Base-by-base conservation (phyloP, 257 asterid species). In the Asclepias syriaca region DNA sequence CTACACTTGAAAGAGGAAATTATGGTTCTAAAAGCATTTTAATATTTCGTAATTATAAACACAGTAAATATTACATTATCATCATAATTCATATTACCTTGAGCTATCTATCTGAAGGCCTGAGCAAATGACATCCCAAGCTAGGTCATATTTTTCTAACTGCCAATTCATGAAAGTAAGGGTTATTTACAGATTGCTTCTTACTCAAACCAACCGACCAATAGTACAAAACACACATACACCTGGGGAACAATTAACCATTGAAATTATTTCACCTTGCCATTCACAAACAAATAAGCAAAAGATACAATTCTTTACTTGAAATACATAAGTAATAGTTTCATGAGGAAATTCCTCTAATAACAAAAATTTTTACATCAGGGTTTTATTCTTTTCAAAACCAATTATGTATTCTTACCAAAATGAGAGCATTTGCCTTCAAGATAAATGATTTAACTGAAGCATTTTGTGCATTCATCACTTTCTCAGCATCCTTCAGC, bases 401-500 rank as follows among this genome's bases (percentile, higher is more conserved):
- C 34, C 40, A 39, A 68, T 68, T 49, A 16, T n/a, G 54, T 24
- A 48, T 46, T 32, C 99, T 86, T 77, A 94, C 99, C 97, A 90
- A 82, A 80, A 92, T 78, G 54, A 90, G 96, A 50, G 99, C 89
- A 84, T 92, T 86, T 71, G 98, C 98, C 84, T 92, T 88, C 73
- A 95, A 89, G 72, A 95, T 71, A 76, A 87, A 85, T 55, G 96
- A 75, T 56, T 66, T 74, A n/a, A 78, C 82, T 46, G 81, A 80
- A 74, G 80, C 74, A 56, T 81, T 79, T 56, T 79, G 83, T 16
- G 86, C 67, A 67, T 77, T 77, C 89, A 88, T 81, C 81, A 95
- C 87, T 85, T 90, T 95, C 78, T 92, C 97, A 16, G 94, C 96
- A 80, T 95, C 99, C 85, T 90, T 95, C 61, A 92, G 68, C 11